These are phyloP conservation scores for Boehmeria nivea DNA, from an alignment of 306 rosid species.

Conservation along the genomic window DNA sequence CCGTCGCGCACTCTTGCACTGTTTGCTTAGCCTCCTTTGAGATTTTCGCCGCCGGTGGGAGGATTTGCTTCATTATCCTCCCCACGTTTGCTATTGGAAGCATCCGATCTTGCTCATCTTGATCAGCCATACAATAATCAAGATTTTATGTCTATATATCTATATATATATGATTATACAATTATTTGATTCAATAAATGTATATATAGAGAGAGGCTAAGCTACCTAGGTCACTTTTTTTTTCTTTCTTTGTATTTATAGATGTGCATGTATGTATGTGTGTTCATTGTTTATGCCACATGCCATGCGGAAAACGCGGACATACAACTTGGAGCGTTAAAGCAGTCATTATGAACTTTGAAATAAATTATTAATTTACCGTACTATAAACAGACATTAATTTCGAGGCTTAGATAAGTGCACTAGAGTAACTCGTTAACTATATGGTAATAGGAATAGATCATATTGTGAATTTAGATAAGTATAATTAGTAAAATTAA, in stretches of 20 bases:
- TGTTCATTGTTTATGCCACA: slow-evolving; percentile 24
- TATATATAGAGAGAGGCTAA: background rate
- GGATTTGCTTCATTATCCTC: slow-evolving; percentile 63
- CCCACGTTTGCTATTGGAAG: slow-evolving; percentile 86
- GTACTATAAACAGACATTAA: background rate
- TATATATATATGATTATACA: background rate
- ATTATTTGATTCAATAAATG: background rate
- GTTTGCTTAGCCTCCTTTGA: slow-evolving; percentile 70
- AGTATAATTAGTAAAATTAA: background rate
- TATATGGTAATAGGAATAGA: background rate
- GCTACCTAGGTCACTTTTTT: background rate
- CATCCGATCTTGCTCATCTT: slow-evolving; percentile 42
- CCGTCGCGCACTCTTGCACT: slow-evolving; percentile 84
- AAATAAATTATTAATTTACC: background rate
- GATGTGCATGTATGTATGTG: background rate
- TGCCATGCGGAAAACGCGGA: slow-evolving; percentile 22
- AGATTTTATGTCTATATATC: background rate
- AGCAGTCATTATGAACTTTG: slow-evolving; percentile 3
- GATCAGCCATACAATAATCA: slow-evolving; percentile 29
- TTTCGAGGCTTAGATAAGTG: background rate
- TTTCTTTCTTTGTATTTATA: background rate
- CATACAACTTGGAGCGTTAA: slow-evolving; percentile 1
- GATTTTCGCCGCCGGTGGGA: slow-evolving; percentile 62
- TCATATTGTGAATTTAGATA: background rate
- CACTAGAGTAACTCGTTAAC: background rate